phyloP scores from a whole-genome alignment of 345 rosid species.

The Excoecaria cochinchinensis region DNA sequence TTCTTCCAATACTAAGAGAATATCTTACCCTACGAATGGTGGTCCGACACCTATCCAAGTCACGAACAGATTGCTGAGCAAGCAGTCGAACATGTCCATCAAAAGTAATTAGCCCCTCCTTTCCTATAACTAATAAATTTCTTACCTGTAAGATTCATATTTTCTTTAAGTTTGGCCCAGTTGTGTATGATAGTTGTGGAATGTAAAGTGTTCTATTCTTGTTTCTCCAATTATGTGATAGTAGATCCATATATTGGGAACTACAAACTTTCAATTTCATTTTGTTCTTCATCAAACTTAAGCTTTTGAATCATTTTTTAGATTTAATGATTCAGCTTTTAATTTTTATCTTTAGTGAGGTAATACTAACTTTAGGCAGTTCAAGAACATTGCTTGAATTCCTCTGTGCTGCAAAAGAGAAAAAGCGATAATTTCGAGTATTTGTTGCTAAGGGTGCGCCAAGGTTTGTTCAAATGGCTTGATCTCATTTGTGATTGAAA shows the following conservation, averaged over 20 bases:
- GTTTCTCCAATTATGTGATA: too few relatives aligned
- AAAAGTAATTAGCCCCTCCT: constrained; percentile 54
- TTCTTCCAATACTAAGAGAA: too few relatives aligned
- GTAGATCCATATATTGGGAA: too few relatives aligned
- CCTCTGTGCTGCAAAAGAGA: constrained; percentile 97
- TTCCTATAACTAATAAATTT: constrained; percentile 2
- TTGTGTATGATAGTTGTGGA: constrained; percentile 1
- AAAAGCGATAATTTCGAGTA: constrained; percentile 88
- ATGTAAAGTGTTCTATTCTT: too few relatives aligned
- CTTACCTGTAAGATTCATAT: background rate
- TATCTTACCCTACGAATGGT: too few relatives aligned
- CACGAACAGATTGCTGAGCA: constrained; percentile 99
- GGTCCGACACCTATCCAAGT: too few relatives aligned
- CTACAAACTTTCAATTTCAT: constrained; percentile 4
- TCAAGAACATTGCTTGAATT: constrained; percentile 94
- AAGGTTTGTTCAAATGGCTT: constrained; percentile 79
- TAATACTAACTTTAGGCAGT: constrained; percentile 93
- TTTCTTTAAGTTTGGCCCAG: background rate
- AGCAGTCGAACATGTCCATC: constrained; percentile 99
- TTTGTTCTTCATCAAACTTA: background rate
- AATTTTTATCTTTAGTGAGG: constrained; percentile 63
- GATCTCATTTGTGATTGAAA: too few relatives aligned
- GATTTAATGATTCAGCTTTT: constrained; percentile 16
- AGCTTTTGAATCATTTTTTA: background rate
- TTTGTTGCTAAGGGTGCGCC: constrained; percentile 99